These are phyloP conservation scores for Cercis canadensis DNA, from an alignment of 306 rosid species.

Conservation along the genomic window DNA sequence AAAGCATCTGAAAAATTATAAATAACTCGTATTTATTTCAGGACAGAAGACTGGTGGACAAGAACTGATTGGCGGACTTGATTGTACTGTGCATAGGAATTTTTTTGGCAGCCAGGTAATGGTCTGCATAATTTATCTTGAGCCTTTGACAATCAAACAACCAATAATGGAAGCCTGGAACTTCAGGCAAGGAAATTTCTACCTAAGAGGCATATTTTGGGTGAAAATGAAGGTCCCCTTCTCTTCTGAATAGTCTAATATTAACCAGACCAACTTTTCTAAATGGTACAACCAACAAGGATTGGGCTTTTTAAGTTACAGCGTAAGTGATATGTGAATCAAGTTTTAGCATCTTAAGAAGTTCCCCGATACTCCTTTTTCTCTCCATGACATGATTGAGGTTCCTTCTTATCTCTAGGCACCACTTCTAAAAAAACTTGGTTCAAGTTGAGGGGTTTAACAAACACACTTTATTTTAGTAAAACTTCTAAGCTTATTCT, in stretches of 20 bases:
- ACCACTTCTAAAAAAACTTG: too few relatives aligned
- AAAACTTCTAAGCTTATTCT: not conserved
- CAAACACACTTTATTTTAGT: not conserved
- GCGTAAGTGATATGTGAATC: not conserved
- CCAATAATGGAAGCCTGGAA: not conserved
- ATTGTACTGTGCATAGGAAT: slow-evolving; percentile 74
- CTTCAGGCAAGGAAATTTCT: not conserved
- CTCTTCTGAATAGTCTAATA: not conserved
- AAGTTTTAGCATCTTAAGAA: slow-evolving; percentile 17
- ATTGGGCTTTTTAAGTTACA: not conserved
- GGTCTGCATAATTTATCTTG: slow-evolving; percentile 9
- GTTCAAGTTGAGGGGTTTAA: not conserved
- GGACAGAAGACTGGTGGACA: slow-evolving; percentile 97
- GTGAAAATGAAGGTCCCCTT: not conserved
- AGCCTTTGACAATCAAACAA: not conserved
- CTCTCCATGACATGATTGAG: not conserved
- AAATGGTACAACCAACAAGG: not conserved
- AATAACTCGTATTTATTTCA: slow-evolving; percentile 50
- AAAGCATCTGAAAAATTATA: slow-evolving; percentile 19
- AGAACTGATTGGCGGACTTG: slow-evolving; percentile 88
- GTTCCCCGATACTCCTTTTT: not conserved
- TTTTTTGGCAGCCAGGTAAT: not conserved
- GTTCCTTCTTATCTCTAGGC: not conserved
- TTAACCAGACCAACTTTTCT: not conserved
- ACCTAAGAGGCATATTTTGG: not conserved